Conservation (phyloP, 2,329 filamentous ascomycete genomes). For the Penicillium sp. region DNA sequence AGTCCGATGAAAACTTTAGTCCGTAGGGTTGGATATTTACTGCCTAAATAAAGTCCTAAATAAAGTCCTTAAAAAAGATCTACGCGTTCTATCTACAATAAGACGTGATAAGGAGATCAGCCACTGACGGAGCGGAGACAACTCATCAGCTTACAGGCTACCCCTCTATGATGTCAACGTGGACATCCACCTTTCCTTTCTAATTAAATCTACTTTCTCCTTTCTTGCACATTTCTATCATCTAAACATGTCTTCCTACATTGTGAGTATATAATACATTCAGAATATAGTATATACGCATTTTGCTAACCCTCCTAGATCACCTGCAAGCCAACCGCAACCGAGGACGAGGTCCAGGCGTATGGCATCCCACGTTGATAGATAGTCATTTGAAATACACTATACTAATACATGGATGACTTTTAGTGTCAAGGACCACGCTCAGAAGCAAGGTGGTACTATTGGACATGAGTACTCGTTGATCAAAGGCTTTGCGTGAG, state of each 20-base stretch:
- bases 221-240: background rate
- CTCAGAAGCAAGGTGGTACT: conserved; percentile 2
- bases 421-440: conserved; percentile 2
- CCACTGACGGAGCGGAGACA: conserved; percentile 1
- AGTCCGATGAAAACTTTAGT: too few relatives aligned
- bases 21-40: background rate
- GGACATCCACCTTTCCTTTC: background rate
- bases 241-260: conserved; percentile 3
- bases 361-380: background rate
- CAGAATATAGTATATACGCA: background rate
- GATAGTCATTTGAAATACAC: background rate
- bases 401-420: background rate
- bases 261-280: background rate
- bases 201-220: background rate
- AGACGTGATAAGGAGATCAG: background rate
- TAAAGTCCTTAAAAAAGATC: background rate
- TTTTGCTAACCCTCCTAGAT: background rate
- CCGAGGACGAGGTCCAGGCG: background rate
- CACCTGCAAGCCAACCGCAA: conserved; percentile 3
- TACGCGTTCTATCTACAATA: background rate
- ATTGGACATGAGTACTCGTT: conserved; percentile 4
- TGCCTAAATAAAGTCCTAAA: background rate
- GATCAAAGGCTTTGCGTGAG: conserved; percentile 11
- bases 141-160: conserved; percentile 1
- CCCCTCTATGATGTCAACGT: conserved; percentile 12